Evolutionary conservation across 1,284 basidiomycete genomes (phyloP).

Genomic region (Leccinum subrobustum): DNA sequence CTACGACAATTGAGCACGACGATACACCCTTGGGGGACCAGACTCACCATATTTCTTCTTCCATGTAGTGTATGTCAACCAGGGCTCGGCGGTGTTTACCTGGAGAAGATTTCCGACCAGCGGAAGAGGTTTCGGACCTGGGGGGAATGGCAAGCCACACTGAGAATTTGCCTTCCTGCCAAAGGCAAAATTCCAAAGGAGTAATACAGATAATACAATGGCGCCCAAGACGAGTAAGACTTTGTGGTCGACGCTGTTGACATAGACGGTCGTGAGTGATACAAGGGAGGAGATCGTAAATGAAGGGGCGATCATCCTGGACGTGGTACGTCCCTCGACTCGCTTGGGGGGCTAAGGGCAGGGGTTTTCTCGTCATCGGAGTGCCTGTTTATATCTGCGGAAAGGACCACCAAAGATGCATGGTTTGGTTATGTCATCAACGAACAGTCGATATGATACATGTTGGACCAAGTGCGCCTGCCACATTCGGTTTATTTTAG

Average conservation of each 20-base stretch:
- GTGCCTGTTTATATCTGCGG: conserved; percentile 9
- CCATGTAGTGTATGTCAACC: conserved; percentile 27
- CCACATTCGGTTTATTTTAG: background rate
- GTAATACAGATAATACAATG: background rate
- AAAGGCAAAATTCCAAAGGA: conserved; percentile 2
- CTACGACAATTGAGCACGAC: conserved; percentile 8
- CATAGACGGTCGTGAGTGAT: background rate
- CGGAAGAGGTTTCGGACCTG: conserved; percentile 25
- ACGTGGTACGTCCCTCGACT: background rate
- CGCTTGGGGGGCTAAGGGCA: conserved; percentile 5
- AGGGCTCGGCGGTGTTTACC: conserved; percentile 20
- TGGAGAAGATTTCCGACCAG: conserved; percentile 22
- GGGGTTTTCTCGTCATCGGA: too few relatives aligned
- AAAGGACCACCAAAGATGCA: background rate
- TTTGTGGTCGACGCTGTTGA: background rate
- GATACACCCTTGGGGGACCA: background rate
- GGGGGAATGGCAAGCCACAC: conserved; percentile 14
- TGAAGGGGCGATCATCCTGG: background rate
- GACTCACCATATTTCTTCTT: conserved; percentile 19
- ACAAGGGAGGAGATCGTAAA: conserved; percentile 8
- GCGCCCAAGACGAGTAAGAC: background rate
- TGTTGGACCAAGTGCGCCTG: background rate
- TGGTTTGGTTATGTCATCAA: conserved; percentile 1
- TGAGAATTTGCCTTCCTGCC: background rate
- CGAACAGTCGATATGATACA: background rate